Conservation (phyloP, 2,329 filamentous ascomycete species). For the Fonsecaea monophora region DNA sequence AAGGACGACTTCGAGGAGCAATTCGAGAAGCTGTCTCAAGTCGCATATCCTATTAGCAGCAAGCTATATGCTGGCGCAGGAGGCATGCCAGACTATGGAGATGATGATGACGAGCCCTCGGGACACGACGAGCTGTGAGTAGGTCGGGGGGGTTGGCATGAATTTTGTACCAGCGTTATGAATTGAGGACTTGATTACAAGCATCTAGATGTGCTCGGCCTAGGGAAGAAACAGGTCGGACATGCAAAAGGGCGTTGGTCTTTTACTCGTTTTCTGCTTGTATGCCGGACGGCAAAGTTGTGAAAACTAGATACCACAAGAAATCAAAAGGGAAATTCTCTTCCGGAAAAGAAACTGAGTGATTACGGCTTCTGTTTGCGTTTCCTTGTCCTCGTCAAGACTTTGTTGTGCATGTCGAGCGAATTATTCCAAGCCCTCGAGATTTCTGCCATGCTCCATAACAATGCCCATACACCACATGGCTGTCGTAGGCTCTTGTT, state of each 20-base stretch:
- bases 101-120: conserved; percentile 66
- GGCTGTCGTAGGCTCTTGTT: background rate
- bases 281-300: conserved; percentile 13
- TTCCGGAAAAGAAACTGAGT: background rate
- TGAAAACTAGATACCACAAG: conserved; percentile 29
- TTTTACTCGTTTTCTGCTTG: conserved; percentile 14
- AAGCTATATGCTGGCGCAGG: conserved; percentile 85
- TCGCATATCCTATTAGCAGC: conserved; percentile 98
- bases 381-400: background rate
- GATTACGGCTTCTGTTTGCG: background rate
- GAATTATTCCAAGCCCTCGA: no score
- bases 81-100: conserved; percentile 64
- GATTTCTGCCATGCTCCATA: background rate
- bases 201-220: conserved; percentile 30
- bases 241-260: conserved; percentile 19
- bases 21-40: conserved; percentile 97
- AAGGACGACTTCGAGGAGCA: conserved; percentile 99
- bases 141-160: conserved; percentile 15
- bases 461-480: background rate
- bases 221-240: conserved; percentile 14
- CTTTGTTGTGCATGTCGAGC: no score
- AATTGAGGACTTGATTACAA: conserved; percentile 24
- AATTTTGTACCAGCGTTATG: conserved; percentile 27
- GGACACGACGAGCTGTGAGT: conserved; percentile 76
- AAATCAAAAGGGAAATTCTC: conserved; percentile 1